Conservation (phyloP, 176 grass and related monocot species). For the Aegilops longissima region DNA sequence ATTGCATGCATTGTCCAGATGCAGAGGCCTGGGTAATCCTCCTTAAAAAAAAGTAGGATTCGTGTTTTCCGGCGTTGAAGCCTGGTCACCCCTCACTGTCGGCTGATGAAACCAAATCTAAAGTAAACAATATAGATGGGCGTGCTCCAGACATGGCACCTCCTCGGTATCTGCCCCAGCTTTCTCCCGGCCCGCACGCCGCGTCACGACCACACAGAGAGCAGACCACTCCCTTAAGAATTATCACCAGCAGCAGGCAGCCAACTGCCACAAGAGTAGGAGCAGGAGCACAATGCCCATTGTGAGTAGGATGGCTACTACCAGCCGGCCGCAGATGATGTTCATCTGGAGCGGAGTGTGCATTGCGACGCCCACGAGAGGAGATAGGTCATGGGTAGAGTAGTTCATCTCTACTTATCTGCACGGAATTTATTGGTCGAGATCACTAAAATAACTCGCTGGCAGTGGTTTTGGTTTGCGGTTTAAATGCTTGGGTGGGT, state of each 20-base stretch:
- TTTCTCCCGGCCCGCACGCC: not conserved
- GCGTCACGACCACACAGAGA: not conserved
- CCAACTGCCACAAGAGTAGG: not conserved
- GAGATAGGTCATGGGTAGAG: not conserved
- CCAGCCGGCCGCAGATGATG: not conserved
- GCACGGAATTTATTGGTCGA: no score
- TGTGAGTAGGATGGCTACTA: not conserved
- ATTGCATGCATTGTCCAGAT: no score
- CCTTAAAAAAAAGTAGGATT: no score
- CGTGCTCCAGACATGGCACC: constrained; percentile 8
- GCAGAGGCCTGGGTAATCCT: no score
- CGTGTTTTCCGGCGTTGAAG: not conserved
- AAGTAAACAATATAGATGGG: constrained; percentile 19
- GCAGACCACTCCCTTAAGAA: not conserved
- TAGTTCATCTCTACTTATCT: no score
- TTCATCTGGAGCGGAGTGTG: not conserved
- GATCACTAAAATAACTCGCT: no score
- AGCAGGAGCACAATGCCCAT: not conserved
- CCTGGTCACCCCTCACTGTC: not conserved
- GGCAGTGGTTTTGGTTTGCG: not conserved
- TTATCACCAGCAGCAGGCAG: not conserved
- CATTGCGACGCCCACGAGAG: constrained; percentile 17
- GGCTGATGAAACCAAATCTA: not conserved
- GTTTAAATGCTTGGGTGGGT: not conserved
- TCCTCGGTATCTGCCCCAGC: constrained; percentile 2